Percentiles rank a stretch among this genome's conserved stretches.
Conservation (phyloP, 495 filamentous ascomycete genomes). For the Copromyces sp. region DNA sequence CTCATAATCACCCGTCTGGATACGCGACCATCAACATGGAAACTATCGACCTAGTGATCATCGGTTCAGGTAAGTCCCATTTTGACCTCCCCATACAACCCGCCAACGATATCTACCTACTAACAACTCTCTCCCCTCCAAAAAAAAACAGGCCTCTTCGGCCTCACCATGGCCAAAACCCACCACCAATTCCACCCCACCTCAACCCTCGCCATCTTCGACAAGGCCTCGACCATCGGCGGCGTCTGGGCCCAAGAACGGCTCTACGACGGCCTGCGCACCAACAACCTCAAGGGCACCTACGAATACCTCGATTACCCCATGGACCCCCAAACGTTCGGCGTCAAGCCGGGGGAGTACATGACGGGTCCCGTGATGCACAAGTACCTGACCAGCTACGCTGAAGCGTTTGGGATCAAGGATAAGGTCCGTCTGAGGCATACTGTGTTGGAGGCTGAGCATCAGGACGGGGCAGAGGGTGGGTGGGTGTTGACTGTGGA, state of each 20-base stretch:
- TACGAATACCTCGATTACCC: slow-evolving; percentile 68
- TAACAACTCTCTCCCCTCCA: background rate
- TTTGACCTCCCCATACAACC: too few relatives aligned
- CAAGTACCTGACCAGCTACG: slow-evolving; percentile 54
- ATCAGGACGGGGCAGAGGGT: slow-evolving; percentile 22
- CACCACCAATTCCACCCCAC: slow-evolving; percentile 31
- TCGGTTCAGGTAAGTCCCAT: slow-evolving; percentile 32
- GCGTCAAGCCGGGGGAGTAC: slow-evolving; percentile 52
- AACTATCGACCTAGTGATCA: slow-evolving; percentile 32
- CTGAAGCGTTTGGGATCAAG: slow-evolving; percentile 46
- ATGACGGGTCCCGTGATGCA: slow-evolving; percentile 59
- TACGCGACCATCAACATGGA: slow-evolving; percentile 22
- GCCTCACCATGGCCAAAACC: slow-evolving; percentile 32
- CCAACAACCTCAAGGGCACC: slow-evolving; percentile 50
- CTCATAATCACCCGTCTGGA: background rate
- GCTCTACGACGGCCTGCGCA: slow-evolving; percentile 56
- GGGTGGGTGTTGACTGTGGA: slow-evolving; percentile 34
- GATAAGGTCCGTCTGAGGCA: slow-evolving; percentile 43
- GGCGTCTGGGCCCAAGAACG: slow-evolving; percentile 60
- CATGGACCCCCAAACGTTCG: slow-evolving; percentile 50
- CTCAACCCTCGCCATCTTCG: slow-evolving; percentile 28
- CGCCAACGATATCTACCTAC: background rate
- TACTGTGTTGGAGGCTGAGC: slow-evolving; percentile 43
- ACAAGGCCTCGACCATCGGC: slow-evolving; percentile 40
- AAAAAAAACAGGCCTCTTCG: slow-evolving; percentile 31